Evolutionary conservation across 495 filamentous ascomycete genomes (phyloP), one percentile per base, ranked within the genome.

Genomic region (Neurospora sp.): DNA sequence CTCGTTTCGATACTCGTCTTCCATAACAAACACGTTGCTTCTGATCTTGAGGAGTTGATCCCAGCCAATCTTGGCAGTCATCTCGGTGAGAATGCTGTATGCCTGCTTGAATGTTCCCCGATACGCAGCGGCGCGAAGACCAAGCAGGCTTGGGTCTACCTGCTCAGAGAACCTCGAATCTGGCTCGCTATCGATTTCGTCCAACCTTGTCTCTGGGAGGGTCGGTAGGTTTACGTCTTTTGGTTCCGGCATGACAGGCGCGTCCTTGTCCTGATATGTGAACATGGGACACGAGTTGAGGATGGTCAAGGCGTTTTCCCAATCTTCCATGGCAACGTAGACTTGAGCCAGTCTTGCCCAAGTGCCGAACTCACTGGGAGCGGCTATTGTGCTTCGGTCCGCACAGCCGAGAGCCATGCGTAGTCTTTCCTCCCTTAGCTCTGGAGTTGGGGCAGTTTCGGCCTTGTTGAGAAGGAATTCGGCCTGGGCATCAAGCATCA

Each of bases 231-330:
- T 88, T 72, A 98, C 90, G 70, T 92, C 92, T 69, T 89, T 88
- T 0, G 94, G 94, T 75, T 96, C 93, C 22, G 96, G 96, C 91
- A 97, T 94, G 72, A 94, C 87, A 20, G 96, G 96, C 8, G 93
- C 89, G 79, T 99, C 96, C 76, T 97, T 98, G 80, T 99, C 96
- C 80, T 98, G 95, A 82, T 98, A 98, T 9, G 96, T 98, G 80
- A 99, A 99, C 96, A 99, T 99, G 5, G 96, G 96, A 75, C 96
- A 99, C 4, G 95, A 98, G 82, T 99, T 99, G n/a, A 99, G 86
- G 6, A 96, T 99, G 10, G 97, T 89, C 20, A 99, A 87, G 3
- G 96, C 96, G 69, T 89, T 87, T 76, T 98, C 96, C 93, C 95
- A 99, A 79, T 94, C 91, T 81, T 99, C 96, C 78, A 97, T 85